Evolutionary conservation across 2,329 filamentous ascomycete genomes (phyloP), one percentile per base, ranked within the genome.

Genomic region (Penicillium paneum): DNA sequence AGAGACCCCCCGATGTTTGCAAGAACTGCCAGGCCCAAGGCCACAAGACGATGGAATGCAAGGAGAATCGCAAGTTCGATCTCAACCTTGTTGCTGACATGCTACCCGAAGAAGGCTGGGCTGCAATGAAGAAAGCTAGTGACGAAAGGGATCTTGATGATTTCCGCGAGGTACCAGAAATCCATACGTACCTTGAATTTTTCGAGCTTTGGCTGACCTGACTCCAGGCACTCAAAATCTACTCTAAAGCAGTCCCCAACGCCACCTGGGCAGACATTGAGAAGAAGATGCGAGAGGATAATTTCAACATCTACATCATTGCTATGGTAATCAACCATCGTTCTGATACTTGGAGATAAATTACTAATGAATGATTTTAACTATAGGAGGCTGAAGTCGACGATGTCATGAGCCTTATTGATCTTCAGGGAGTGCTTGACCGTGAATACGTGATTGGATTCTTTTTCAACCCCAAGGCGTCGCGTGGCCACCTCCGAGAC

Each of bases 391-490:
- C 77, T 63, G 66, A 74, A 66, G 58, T 73, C 49, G 60, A 64
- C 8, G 70, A 74, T 31, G 75, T 74, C 40, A 77, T 78, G 62
- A 81, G 74, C 44, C 72, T 81, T 24, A 77, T 84, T 59, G 76
- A 81, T 56, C 71, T 83, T 10, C 74, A 81, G 57, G 82, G 82
- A 43, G 78, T 81, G 49, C 62, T 75, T 17, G 75, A 78, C 54
- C 77, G 79, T 66, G 76, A 78, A 56, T 83, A 77, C 54, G 71
- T 76, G 26, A 73, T 83, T 50, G 75, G 75, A 0, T 78, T 80
- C 65, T 81, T 76, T 64, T 77, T 74, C 60, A 74, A 68, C 12
- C 58, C 67, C 13, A 78, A 79, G 58, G 72, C 79, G 5, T 76
- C 76, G 56, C 79, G 81, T 51, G 69, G 69, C 12, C 74, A 71